Conservation (phyloP, 768 basidiomycete species). For the Mycena metata region DNA sequence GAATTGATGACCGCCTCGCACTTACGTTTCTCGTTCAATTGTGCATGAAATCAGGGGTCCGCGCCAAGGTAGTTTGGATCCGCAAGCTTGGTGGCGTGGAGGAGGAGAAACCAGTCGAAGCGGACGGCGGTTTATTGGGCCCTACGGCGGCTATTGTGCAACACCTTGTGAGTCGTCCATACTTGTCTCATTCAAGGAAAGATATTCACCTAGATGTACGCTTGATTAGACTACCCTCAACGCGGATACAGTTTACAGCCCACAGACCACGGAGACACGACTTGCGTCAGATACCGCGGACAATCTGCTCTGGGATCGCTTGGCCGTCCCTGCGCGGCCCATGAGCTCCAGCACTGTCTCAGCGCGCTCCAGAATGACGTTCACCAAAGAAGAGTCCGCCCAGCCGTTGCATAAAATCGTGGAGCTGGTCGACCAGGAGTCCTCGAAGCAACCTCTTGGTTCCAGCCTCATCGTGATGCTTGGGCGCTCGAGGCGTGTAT, state of each 20-base stretch:
- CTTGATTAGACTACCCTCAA: constrained; percentile 58
- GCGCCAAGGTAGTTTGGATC: constrained; percentile 82
- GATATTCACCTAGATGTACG: not conserved
- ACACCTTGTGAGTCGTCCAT: constrained; percentile 49
- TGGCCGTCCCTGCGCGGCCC: constrained; percentile 52
- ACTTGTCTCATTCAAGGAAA: not conserved
- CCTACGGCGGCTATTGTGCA: constrained; percentile 22
- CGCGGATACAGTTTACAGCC: constrained; percentile 81
- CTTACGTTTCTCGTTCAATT: constrained; percentile 88
- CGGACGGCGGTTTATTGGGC: constrained; percentile 42
- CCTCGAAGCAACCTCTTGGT: constrained; percentile 44
- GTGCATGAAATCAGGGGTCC: constrained; percentile 66
- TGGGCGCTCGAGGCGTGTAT: constrained; percentile 82
- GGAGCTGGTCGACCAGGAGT: constrained; percentile 54
- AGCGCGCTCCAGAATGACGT: constrained; percentile 75
- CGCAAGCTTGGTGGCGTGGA: constrained; percentile 56
- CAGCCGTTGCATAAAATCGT: constrained; percentile 70
- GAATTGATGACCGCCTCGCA: constrained; percentile 92
- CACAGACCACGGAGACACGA: constrained; percentile 70
- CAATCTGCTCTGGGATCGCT: constrained; percentile 79
- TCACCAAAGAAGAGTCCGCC: constrained; percentile 63
- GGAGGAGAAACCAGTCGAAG: constrained; percentile 43
- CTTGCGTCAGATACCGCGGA: constrained; percentile 88
- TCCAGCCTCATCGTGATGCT: constrained; percentile 71
- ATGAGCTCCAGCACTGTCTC: constrained; percentile 46